Conservation (phyloP, 495 filamentous ascomycete species). For the Penicillium arizonense region DNA sequence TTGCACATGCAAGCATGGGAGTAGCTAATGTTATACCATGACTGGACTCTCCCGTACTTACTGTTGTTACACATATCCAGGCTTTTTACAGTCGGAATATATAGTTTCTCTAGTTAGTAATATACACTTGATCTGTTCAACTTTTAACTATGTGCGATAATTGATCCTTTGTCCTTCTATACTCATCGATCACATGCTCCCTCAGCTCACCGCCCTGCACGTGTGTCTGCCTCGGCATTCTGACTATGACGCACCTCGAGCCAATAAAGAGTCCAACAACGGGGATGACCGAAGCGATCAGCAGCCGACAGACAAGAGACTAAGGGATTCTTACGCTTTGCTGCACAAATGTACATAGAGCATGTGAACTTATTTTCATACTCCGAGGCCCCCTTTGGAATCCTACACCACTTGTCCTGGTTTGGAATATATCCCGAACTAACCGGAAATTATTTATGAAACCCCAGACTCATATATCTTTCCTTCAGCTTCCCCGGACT, state of each 20-base stretch:
- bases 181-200: slow-evolving; percentile 4
- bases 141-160: neutral
- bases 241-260: slow-evolving; percentile 26
- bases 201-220: neutral
- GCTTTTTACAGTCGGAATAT: too few species aligned
- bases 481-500: slow-evolving; percentile 27
- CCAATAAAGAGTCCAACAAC: slow-evolving; percentile 14
- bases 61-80: too few species aligned
- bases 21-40: too few species aligned
- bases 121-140: neutral
- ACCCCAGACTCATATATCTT: slow-evolving; percentile 19
- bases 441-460: slow-evolving; percentile 7
- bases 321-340: slow-evolving; percentile 3
- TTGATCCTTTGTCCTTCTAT: too few species aligned
- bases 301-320: slow-evolving; percentile 19
- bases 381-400: slow-evolving; percentile 21
- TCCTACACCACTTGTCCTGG: slow-evolving; percentile 2
- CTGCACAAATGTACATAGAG: neutral
- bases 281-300: slow-evolving; percentile 22
- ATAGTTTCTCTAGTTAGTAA: too few species aligned
- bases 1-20: too few species aligned
- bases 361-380: slow-evolving; percentile 3
- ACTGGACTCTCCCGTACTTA: too few species aligned
- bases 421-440: slow-evolving; percentile 9
- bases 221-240: slow-evolving; percentile 32